phyloP scores from a whole-genome alignment of 1,139 yeast genomes.

The Pneumocystis sp. region DNA sequence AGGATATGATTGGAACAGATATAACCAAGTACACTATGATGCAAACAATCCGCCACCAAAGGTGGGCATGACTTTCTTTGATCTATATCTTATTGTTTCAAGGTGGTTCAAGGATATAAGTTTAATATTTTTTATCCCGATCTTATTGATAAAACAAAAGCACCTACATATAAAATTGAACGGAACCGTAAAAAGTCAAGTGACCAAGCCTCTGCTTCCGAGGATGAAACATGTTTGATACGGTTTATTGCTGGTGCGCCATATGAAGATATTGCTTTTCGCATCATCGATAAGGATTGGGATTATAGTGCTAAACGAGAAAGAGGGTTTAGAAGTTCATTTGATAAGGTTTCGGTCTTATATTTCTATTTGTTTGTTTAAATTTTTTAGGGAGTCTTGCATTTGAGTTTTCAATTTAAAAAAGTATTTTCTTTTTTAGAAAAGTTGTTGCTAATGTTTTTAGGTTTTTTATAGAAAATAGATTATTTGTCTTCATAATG shows the following conservation, averaged over 20 bases:
- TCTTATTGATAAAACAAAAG: conserved; percentile 17
- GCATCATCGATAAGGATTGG: conserved; percentile 27
- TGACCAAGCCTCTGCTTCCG: conserved; percentile 4
- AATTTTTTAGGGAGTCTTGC: conserved; percentile 19
- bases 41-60: conserved; percentile 28
- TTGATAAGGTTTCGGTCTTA: conserved; percentile 18
- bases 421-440: conserved; percentile 18
- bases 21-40: conserved; percentile 25
- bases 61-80: neutral
- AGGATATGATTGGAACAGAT: conserved; percentile 28
- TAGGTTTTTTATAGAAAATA: neutral
- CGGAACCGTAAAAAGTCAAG: conserved; percentile 12
- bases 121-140: conserved; percentile 28
- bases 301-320: conserved; percentile 22
- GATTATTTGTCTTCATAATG: neutral
- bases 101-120: conserved; percentile 26
- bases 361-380: neutral
- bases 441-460: conserved; percentile 4
- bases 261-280: conserved; percentile 26
- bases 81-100: neutral
- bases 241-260: conserved; percentile 25
- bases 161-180: conserved; percentile 24
- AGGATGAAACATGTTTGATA: conserved; percentile 21
- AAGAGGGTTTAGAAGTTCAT: conserved; percentile 22
- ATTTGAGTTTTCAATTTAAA: conserved; percentile 26